Percentiles rank a stretch among this genome's conserved stretches.
phyloP scores from a whole-genome alignment of 352 stramenopile genomes.

The Phytophthora sp. region DNA sequence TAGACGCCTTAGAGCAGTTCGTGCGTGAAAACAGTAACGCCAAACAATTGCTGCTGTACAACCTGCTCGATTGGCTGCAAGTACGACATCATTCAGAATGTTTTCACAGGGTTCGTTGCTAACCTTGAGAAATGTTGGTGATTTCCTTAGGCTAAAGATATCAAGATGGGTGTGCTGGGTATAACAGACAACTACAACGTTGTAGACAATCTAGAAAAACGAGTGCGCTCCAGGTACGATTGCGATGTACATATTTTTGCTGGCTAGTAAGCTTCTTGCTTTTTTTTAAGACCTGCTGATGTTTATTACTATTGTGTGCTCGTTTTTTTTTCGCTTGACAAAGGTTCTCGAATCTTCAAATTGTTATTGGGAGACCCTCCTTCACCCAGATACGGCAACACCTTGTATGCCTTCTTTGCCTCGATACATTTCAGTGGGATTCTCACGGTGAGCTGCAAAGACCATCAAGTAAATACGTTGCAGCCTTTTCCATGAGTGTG shows the following conservation, averaged over 20 bases:
- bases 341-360: conserved; percentile 86
- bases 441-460: conserved; percentile 14
- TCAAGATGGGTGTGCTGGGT: conserved; percentile 83
- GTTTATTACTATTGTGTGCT: conserved; percentile 4
- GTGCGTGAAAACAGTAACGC: conserved; percentile 58
- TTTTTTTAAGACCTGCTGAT: not conserved
- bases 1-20: conserved; percentile 84
- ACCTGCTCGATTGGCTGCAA: conserved; percentile 86
- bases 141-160: conserved; percentile 78
- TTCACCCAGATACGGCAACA: conserved; percentile 63
- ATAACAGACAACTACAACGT: conserved; percentile 85
- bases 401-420: conserved; percentile 45
- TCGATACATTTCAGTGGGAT: conserved; percentile 45
- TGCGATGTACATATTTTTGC: no score
- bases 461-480: conserved; percentile 39
- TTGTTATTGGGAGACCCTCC: conserved; percentile 65
- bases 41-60: conserved; percentile 88
- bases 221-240: conserved; percentile 80
- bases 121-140: no score
- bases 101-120: no score
- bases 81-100: conserved; percentile 33
- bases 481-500: conserved; percentile 51
- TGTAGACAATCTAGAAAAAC: conserved; percentile 82
- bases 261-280: no score
- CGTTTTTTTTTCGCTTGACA: not conserved